Evolutionary conservation across 73 alveolate species (phyloP).

Genomic region (Paramecium sexaurelia): DNA sequence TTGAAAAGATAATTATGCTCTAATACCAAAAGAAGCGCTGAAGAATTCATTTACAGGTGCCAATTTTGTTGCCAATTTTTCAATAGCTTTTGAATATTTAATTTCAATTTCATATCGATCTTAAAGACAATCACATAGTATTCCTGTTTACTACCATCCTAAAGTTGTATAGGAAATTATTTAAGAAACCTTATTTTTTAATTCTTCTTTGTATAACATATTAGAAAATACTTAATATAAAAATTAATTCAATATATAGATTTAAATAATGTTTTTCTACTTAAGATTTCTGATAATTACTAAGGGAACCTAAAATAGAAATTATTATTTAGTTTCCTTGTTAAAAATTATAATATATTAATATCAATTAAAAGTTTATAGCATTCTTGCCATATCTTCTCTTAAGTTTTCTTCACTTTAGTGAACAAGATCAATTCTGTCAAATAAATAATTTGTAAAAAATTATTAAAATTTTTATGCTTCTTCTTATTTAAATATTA

Average conservation of each 20-base stretch:
- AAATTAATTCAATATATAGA: neutral
- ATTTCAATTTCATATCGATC: slow-evolving; percentile 1
- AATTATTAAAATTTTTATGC: neutral
- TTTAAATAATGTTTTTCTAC: neutral
- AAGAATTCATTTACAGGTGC: neutral
- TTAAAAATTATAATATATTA: neutral
- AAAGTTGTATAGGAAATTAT: neutral
- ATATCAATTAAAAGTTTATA: neutral
- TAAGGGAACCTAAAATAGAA: neutral
- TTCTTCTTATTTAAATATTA: neutral
- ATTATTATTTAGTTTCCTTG: neutral
- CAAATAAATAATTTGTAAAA: neutral
- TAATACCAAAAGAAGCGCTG: slow-evolving; percentile 37
- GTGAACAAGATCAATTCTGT: neutral
- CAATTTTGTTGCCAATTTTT: neutral
- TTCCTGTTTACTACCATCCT: neutral
- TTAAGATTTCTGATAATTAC: neutral
- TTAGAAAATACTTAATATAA: neutral
- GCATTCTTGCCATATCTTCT: neutral
- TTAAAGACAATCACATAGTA: neutral
- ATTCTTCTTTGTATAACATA: neutral
- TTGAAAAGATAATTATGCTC: neutral
- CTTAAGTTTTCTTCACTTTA: neutral
- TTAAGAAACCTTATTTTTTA: neutral
- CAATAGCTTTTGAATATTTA: slow-evolving; percentile 13